These are phyloP conservation scores for Gryganskiella cystojenkinii DNA, from an alignment of 192 early-diverging fungal genomes.

Conservation along the genomic window DNA sequence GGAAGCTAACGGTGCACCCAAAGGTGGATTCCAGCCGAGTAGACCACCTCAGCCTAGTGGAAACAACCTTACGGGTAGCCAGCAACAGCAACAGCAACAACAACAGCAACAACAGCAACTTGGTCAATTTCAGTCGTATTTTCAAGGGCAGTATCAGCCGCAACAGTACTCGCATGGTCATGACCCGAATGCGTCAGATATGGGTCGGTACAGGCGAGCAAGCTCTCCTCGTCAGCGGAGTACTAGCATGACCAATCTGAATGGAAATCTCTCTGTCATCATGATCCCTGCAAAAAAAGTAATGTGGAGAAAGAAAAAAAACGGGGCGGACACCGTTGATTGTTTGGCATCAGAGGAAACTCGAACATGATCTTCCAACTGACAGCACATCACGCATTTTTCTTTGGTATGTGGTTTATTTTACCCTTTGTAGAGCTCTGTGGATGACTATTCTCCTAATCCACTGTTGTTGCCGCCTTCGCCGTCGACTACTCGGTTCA, in stretches of 20 bases:
- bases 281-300: slow-evolving; percentile 52
- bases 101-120: slow-evolving; percentile 24
- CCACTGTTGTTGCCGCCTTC: slow-evolving; percentile 46
- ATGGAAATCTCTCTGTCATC: slow-evolving; percentile 35
- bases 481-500: slow-evolving; percentile 44
- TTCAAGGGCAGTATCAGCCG: slow-evolving; percentile 14
- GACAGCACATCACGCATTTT: background rate
- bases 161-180: slow-evolving; percentile 37
- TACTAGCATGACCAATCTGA: slow-evolving; percentile 51
- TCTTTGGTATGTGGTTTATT: background rate
- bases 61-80: slow-evolving; percentile 7
- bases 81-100: slow-evolving; percentile 6
- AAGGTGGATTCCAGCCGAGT: slow-evolving; percentile 36
- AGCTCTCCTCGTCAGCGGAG: slow-evolving; percentile 48
- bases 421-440: slow-evolving; percentile 20
- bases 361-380: background rate
- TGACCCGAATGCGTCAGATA: slow-evolving; percentile 23
- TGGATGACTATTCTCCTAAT: slow-evolving; percentile 43
- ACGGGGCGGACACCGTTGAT: background rate
- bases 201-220: slow-evolving; percentile 38
- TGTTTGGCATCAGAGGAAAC: background rate
- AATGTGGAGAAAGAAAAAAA: background rate
- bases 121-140: background rate
- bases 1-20: slow-evolving; percentile 36
- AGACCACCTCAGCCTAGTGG: slow-evolving; percentile 16